Base-by-base conservation (phyloP, 192 early-diverging fungal genomes). In the Pecoramyces ruminantium region DNA sequence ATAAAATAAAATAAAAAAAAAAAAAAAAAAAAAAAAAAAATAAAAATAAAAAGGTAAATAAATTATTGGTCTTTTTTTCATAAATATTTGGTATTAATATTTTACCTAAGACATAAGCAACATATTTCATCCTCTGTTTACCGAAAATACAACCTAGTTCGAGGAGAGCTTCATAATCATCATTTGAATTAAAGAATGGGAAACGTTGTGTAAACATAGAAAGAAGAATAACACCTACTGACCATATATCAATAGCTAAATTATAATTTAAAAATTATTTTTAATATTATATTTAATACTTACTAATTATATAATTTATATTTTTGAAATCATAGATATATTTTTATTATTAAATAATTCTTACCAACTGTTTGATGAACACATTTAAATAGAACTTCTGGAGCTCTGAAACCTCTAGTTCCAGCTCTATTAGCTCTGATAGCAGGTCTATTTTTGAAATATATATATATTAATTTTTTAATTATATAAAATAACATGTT, bases 401-500 rank as follows among this genome's bases (percentile, higher is more conserved):
- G 97, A 12, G 97, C 94, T 18, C 97, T 89, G 81, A 96, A 98
- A 13, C 97, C 97, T 77, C 94, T 87, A 1, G 97, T 98, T 17
- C 97, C 97, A 1, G 94, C 95, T 15, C 97, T 90, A 82, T 93
- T 96, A 13, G 96, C 96, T 28, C 87, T 83, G 0, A 94, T 80
- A 14, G 85, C 83, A 8, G 92, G 93, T 38, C 95, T 93, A 40
- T 79, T 82, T n/a, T 1, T 67, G 0, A 21, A 0, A 67, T 67
- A 25, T 13, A 13, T 1, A 21, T 39, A 39, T 14, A 39, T n/a
- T n/a, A n/a, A n/a, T n/a, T n/a, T n/a, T n/a, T n/a, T n/a, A n/a
- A n/a, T n/a, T n/a, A n/a, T n/a, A n/a, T n/a, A n/a, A n/a, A n/a
- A n/a, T n/a, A n/a, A n/a, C n/a, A n/a, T n/a, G n/a, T n/a, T n/a